A percentile compares a stretch with the other conserved stretches of the same genome.
Evolutionary conservation across 805 yeast genomes (phyloP).

Genomic region (Spathaspora girioi): DNA sequence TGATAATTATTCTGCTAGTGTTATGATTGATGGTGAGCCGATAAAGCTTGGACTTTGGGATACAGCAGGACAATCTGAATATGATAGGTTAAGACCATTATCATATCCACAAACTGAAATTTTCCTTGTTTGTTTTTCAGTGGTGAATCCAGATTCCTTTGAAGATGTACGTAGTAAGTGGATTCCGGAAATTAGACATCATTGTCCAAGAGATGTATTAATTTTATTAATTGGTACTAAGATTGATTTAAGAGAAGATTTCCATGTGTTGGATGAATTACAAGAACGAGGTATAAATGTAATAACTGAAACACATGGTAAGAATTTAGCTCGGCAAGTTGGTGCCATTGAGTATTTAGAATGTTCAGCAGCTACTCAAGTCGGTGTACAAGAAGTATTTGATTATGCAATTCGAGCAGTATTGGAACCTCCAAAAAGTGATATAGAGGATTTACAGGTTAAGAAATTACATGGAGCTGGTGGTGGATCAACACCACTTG

Average conservation of each 20-base stretch:
- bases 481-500: not conserved
- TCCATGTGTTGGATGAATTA: slow-evolving; percentile 66
- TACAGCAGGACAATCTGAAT: slow-evolving; percentile 94
- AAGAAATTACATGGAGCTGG: not conserved
- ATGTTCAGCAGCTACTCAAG: slow-evolving; percentile 88
- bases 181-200: slow-evolving; percentile 83
- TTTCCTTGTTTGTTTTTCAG: slow-evolving; percentile 80
- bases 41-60: slow-evolving; percentile 90
- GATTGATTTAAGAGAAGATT: slow-evolving; percentile 79
- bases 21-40: slow-evolving; percentile 77
- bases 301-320: slow-evolving; percentile 59
- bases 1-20: slow-evolving; percentile 86
- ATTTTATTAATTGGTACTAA: slow-evolving; percentile 86
- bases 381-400: slow-evolving; percentile 80
- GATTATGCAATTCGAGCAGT: slow-evolving; percentile 78
- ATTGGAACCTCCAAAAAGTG: slow-evolving; percentile 43
- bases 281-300: slow-evolving; percentile 61
- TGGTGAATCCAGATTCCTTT: slow-evolving; percentile 76
- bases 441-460: slow-evolving; percentile 1
- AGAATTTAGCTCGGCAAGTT: slow-evolving; percentile 61
- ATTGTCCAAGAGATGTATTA: slow-evolving; percentile 66
- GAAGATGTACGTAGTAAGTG: slow-evolving; percentile 73
- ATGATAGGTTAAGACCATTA: slow-evolving; percentile 83
- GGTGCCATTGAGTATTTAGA: slow-evolving; percentile 76
- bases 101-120: slow-evolving; percentile 92